These are phyloP conservation scores for Micractinium sp. DNA, from an alignment of 139 green algal genomes.

Conservation along the genomic window DNA sequence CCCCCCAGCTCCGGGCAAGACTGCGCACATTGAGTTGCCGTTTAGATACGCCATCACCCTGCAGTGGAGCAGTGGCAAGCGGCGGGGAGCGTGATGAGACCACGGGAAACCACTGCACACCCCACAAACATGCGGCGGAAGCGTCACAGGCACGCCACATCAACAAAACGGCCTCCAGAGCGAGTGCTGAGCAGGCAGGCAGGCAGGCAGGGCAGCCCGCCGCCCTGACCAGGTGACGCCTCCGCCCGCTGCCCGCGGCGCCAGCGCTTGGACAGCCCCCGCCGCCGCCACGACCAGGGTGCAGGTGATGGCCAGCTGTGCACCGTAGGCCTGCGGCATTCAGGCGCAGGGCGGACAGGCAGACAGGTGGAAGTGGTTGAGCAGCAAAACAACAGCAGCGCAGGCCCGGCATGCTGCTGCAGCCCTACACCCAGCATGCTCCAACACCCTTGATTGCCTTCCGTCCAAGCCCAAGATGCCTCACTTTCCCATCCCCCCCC, in stretches of 20 bases:
- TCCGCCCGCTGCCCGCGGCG: slow-evolving; percentile 6
- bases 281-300: background rate
- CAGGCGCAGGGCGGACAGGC: background rate
- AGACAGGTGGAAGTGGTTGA: background rate
- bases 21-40: background rate
- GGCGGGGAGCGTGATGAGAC: too few species aligned
- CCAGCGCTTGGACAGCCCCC: background rate
- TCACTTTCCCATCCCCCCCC: background rate
- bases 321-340: background rate
- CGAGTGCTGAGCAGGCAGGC: background rate
- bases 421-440: too few species aligned
- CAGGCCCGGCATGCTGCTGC: background rate
- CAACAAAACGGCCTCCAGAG: background rate
- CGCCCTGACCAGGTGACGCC: background rate
- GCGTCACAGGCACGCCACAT: too few species aligned
- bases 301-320: slow-evolving; percentile 20
- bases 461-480: background rate
- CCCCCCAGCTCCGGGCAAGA: background rate
- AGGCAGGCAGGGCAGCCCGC: background rate
- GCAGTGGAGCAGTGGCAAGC: background rate
- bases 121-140: too few species aligned
- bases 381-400: background rate
- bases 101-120: too few species aligned
- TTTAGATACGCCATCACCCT: slow-evolving; percentile 12
- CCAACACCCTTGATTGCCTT: too few species aligned